These are phyloP conservation scores for Simplicillium sp. DNA, from an alignment of 2,329 filamentous ascomycete genomes.

Conservation along the genomic window DNA sequence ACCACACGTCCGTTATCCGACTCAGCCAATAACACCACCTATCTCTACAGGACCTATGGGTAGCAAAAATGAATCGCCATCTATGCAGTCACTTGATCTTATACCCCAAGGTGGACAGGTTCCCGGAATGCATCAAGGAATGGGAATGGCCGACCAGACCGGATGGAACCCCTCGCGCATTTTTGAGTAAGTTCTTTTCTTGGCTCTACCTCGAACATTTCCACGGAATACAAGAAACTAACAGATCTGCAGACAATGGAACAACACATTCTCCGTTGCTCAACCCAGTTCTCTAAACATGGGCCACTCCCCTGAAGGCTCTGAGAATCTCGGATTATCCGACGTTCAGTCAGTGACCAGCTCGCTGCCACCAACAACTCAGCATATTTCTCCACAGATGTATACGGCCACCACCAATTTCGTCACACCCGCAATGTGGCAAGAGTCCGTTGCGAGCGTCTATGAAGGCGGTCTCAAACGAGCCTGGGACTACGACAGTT, in stretches of 20 bases:
- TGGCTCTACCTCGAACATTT: slow-evolving; percentile 4
- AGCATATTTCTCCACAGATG: slow-evolving; percentile 38
- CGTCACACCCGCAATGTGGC: slow-evolving; percentile 65
- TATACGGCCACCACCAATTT: slow-evolving; percentile 41
- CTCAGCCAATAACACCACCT: slow-evolving; percentile 71
- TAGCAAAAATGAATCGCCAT: slow-evolving; percentile 67
- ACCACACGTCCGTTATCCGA: slow-evolving; percentile 57
- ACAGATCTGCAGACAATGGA: slow-evolving; percentile 66
- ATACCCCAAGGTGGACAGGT: slow-evolving; percentile 53
- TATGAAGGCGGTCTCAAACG: slow-evolving; percentile 58
- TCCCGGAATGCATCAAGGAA: slow-evolving; percentile 39
- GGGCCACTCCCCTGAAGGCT: slow-evolving; percentile 40
- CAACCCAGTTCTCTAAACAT: slow-evolving; percentile 43
- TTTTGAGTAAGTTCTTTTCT: slow-evolving; percentile 65
- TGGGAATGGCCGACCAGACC: slow-evolving; percentile 53
- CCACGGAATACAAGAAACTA: neutral
- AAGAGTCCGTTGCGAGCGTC: slow-evolving; percentile 60
- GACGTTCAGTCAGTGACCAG: slow-evolving; percentile 39
- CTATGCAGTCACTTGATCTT: slow-evolving; percentile 63
- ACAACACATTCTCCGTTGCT: slow-evolving; percentile 74
- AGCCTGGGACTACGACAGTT: slow-evolving; percentile 46
- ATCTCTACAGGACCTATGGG: slow-evolving; percentile 64
- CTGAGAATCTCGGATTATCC: slow-evolving; percentile 44
- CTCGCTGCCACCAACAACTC: slow-evolving; percentile 32
- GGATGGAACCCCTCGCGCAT: slow-evolving; percentile 81